These are phyloP conservation scores for Cryptococcus jaspeensis DNA, from an alignment of 1,284 basidiomycete species.

Conservation along the genomic window DNA sequence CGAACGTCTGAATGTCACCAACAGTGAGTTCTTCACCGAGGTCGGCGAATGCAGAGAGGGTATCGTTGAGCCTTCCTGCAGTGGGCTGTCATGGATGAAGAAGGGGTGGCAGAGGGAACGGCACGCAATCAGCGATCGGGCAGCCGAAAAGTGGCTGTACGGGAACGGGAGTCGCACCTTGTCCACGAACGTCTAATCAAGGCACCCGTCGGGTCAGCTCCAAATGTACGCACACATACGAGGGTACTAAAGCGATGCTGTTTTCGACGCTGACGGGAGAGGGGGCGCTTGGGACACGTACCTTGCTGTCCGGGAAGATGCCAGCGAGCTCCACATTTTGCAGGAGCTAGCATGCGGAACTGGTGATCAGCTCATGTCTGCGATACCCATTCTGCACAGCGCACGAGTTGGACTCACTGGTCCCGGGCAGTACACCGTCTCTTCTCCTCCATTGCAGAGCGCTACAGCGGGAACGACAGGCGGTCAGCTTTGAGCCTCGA, in stretches of 20 bases:
- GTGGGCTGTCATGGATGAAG: constrained; percentile 60
- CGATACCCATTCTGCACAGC: no score
- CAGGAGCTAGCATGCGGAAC: constrained; percentile 66
- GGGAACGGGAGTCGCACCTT: constrained; percentile 46
- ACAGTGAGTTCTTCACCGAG: constrained; percentile 60
- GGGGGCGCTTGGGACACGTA: constrained; percentile 31
- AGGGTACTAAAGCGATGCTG: no score
- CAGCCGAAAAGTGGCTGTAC: no score
- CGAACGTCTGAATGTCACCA: constrained; percentile 60
- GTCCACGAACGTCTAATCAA: constrained; percentile 65
- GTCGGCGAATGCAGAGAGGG: constrained; percentile 67
- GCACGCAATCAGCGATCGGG: no score
- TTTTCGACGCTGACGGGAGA: no score
- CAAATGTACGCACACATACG: no score
- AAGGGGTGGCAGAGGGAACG: no score
- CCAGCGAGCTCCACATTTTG: constrained; percentile 80
- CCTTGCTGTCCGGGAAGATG: constrained; percentile 79
- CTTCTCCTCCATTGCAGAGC: constrained; percentile 47
- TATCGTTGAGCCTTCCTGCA: constrained; percentile 61
- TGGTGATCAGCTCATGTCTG: background rate
- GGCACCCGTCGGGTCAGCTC: no score
- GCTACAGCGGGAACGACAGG: constrained; percentile 12
- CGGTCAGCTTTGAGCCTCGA: background rate
- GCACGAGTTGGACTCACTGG: constrained; percentile 55
- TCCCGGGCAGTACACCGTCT: constrained; percentile 78